Evolutionary conservation across 768 basidiomycete genomes (phyloP).

Genomic region (Daedalea quercina): DNA sequence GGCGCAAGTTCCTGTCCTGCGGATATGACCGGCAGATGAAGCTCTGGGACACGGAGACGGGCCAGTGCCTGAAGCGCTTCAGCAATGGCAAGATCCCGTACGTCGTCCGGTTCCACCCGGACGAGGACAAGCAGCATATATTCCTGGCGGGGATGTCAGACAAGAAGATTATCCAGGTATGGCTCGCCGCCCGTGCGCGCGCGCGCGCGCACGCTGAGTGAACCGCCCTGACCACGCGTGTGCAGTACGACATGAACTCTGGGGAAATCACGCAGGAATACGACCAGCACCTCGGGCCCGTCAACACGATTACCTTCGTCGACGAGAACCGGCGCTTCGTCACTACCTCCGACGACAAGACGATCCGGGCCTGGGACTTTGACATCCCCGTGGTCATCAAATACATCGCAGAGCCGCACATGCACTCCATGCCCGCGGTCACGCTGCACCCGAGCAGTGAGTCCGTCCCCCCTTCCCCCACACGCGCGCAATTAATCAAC

Average conservation of each 20-base stretch:
- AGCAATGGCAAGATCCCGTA: constrained; percentile 97
- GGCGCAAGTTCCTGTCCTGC: constrained; percentile 83
- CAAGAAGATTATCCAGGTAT: constrained; percentile 97
- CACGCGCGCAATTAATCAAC: constrained; percentile 4
- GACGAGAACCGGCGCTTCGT: constrained; percentile 97
- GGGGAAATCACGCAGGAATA: constrained; percentile 98
- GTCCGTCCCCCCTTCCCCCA: constrained; percentile 27
- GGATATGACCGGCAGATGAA: constrained; percentile 97
- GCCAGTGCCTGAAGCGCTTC: constrained; percentile 94
- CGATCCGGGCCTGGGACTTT: constrained; percentile 98
- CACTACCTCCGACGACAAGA: constrained; percentile 98
- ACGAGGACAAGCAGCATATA: constrained; percentile 90
- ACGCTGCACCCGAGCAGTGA: constrained; percentile 90
- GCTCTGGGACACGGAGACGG: constrained; percentile 98
- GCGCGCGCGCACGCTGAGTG: not conserved
- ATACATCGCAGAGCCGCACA: constrained; percentile 97
- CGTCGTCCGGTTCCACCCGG: constrained; percentile 92
- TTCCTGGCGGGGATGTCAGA: constrained; percentile 99
- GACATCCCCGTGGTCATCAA: constrained; percentile 99
- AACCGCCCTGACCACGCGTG: constrained; percentile 2
- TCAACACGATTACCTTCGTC: constrained; percentile 98
- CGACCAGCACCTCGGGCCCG: constrained; percentile 96
- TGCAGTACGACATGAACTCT: constrained; percentile 89
- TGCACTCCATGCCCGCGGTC: constrained; percentile 99
- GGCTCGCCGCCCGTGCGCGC: no score